A percentile compares a stretch with the other conserved stretches of the same genome.
Evolutionary conservation across 495 filamentous ascomycete species (phyloP).

Genomic region (Trichocladium uniseriatum): DNA sequence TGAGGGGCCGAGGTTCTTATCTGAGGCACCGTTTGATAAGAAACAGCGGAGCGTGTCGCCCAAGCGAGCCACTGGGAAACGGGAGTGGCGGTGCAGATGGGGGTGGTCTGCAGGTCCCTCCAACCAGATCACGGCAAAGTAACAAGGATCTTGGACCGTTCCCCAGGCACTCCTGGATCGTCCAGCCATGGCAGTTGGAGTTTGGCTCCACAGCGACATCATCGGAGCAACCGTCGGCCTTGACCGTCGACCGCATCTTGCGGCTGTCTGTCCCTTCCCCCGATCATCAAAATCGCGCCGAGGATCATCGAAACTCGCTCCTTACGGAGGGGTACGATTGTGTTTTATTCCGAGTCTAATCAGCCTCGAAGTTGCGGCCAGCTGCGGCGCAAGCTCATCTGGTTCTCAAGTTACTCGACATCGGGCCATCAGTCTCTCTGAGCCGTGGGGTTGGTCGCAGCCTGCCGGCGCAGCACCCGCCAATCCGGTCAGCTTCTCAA

Average conservation of each 20-base stretch:
- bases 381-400: neutral
- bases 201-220: slow-evolving; percentile 18
- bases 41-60: too few relatives aligned
- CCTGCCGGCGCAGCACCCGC: slow-evolving; percentile 9
- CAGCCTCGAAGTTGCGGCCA: neutral
- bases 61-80: neutral
- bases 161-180: neutral
- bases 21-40: too few relatives aligned
- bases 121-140: neutral
- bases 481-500: slow-evolving; percentile 1
- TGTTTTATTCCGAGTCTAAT: too few relatives aligned
- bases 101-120: neutral
- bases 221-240: slow-evolving; percentile 1
- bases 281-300: too few relatives aligned
- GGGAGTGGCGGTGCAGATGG: slow-evolving; percentile 1
- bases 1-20: too few relatives aligned
- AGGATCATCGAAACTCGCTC: neutral
- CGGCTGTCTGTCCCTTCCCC: neutral
- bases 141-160: too few relatives aligned
- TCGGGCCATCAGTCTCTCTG: slow-evolving; percentile 1
- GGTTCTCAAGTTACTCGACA: too few relatives aligned
- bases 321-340: neutral
- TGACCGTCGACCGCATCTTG: too few relatives aligned
- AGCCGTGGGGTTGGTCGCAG: slow-evolving; percentile 14
- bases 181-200: neutral